Base-by-base conservation (phyloP, 805 yeast genomes). In the Pichia rugopelliculosa region DNA sequence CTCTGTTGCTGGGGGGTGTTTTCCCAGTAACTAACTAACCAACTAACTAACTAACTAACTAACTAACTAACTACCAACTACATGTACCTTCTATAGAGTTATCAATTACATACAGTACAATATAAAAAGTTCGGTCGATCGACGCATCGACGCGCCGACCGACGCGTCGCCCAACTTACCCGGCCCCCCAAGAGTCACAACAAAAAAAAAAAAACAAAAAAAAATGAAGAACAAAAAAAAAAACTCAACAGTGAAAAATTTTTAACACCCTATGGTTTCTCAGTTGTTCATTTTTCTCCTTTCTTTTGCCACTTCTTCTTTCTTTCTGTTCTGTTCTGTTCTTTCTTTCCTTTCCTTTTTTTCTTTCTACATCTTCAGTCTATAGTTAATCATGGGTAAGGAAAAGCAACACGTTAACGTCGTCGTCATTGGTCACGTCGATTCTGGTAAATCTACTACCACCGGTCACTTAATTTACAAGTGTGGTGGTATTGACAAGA, bases 361-460 rank as follows among this genome's bases (percentile, higher is more conserved):
- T 30, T 11, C 22, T 41, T 27, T 24, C 25, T 17, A 30, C 34
- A 30, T n/a, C 18, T 15, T 30, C 17, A 30, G 4, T 30, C 34
- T 30, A 30, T 30, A 30, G n/a, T 30, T 10, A 30, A 30, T 15
- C 18, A 51, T 51, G 95, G 96, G 96, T 83, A 88, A 88, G 77
- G 96, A 82, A 70, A 90, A 91, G 85, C 69, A 80, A 77, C 98
- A 91, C 87, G 87, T 91, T 81, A 91, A 91, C 96, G 95, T 91
- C 79, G 99, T 93, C 76, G 98, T 93, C 73, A 91, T 91, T 76
- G 99, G 98, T 78, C 98, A 91, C 96, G 98, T 93, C 97, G 98
- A 91, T 79, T 90, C 97, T 68, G 91, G 91, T 79, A 86, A 87
- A 80, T 91, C 97, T 59, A 90, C 98, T 72, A 91, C 97, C 77